Conservation (phyloP, 371 early-diverging fungal species). For the Mucor piriformis region DNA sequence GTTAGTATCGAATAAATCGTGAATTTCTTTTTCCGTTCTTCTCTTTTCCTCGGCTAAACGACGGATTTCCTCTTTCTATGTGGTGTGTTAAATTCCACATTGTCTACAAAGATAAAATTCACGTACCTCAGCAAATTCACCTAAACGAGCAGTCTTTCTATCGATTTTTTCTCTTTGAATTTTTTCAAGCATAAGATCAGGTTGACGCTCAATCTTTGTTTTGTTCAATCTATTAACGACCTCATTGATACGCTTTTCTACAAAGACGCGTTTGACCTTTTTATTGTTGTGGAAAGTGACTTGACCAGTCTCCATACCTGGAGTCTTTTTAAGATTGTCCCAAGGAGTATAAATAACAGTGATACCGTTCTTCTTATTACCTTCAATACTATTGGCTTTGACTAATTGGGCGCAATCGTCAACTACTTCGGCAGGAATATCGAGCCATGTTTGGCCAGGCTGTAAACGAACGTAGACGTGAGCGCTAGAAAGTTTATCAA, state of each 20-base stretch:
- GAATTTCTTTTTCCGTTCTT: slow-evolving; percentile 57
- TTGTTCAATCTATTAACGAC: slow-evolving; percentile 94
- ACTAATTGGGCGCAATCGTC: slow-evolving; percentile 91
- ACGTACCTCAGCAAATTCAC: slow-evolving; percentile 55
- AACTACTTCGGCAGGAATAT: slow-evolving; percentile 74
- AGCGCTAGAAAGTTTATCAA: slow-evolving; percentile 94
- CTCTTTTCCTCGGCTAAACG: slow-evolving; percentile 39
- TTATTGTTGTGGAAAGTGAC: slow-evolving; percentile 88
- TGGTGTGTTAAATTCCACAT: background rate
- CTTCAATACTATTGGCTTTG: slow-evolving; percentile 84
- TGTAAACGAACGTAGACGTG: slow-evolving; percentile 92
- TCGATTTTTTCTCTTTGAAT: slow-evolving; percentile 64
- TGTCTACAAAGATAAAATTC: too few relatives aligned
- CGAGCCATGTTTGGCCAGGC: slow-evolving; percentile 78
- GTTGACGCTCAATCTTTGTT: slow-evolving; percentile 77
- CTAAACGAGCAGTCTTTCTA: slow-evolving; percentile 47
- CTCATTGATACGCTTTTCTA: slow-evolving; percentile 78
- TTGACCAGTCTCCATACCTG: slow-evolving; percentile 94
- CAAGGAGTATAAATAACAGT: slow-evolving; percentile 95
- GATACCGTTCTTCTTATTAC: slow-evolving; percentile 79
- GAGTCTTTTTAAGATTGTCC: slow-evolving; percentile 90
- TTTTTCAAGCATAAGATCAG: slow-evolving; percentile 80
- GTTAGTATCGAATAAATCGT: slow-evolving; percentile 55
- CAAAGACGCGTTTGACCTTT: slow-evolving; percentile 78
- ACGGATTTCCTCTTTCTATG: slow-evolving; percentile 38